These are phyloP conservation scores for Astrocystis sublimbata DNA, from an alignment of 495 filamentous ascomycete genomes.

Conservation along the genomic window DNA sequence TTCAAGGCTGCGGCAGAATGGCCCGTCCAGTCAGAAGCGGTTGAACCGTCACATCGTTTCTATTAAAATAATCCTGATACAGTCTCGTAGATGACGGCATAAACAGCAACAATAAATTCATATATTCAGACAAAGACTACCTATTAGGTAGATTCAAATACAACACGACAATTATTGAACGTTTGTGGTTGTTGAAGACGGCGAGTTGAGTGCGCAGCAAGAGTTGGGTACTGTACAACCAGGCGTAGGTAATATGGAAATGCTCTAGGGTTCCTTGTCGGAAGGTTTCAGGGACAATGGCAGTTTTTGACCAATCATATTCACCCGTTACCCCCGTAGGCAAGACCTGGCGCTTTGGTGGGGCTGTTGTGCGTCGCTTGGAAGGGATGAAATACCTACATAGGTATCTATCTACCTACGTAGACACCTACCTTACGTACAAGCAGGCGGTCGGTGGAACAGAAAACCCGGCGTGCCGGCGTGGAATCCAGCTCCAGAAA, in stretches of 20 bases:
- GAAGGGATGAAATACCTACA: not conserved
- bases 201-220: too few relatives aligned
- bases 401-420: not conserved
- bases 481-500: constrained; percentile 18
- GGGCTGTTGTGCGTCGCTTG: not conserved
- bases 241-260: too few relatives aligned
- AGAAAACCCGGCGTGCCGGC: constrained; percentile 11
- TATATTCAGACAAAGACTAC: too few relatives aligned
- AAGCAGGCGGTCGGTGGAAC: constrained; percentile 13
- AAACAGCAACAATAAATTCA: not conserved
- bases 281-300: not conserved
- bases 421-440: not conserved
- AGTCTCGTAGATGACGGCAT: not conserved
- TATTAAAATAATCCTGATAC: not conserved
- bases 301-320: constrained; percentile 1
- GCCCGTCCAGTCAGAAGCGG: constrained; percentile 32
- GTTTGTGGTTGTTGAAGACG: not conserved
- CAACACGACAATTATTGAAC: not conserved
- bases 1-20: constrained; percentile 46
- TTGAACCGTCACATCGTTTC: not conserved
- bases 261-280: not conserved
- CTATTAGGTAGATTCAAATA: too few relatives aligned
- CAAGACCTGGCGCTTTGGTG: not conserved
- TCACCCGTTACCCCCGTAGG: not conserved
- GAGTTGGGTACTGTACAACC: too few relatives aligned